Evolutionary conservation across 257 asterid genomes (phyloP), one percentile per base, ranked within the genome.

Genomic region (Pogostemon cablin): DNA sequence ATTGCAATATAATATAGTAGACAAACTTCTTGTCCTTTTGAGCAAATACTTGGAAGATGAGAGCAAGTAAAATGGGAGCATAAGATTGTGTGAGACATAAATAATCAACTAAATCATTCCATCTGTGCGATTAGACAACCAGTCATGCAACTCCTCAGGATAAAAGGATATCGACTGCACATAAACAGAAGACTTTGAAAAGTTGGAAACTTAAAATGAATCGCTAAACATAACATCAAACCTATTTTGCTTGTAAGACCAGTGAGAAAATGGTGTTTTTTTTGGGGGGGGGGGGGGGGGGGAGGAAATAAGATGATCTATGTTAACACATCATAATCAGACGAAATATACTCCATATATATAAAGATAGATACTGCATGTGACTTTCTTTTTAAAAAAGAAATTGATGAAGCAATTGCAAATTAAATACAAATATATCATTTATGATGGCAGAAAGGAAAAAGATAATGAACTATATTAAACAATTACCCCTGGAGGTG

Each of bases 401-500:
- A 52, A 49, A 37, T 48, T 8, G 65, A 47, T 39, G 55, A 32
- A 8, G 42, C 35, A 43, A 34, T 1, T 41, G 46, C n/a, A 10
- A 46, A 68, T 56, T 56, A 7, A 59, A 37, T 20, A 46, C 10
- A 37, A 57, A 69, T 56, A 37, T 42, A 59, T 57, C 6, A 20
- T 39, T 44, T 58, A 68, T 43, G 32, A 25, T 25, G 32, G 32
- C 32, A 25, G 32, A 25, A 64, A 38, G 40, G 8, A 9, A 10
- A 20, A n/a, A 46, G 15, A 4, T 37, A 62, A 11, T 32, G 15
- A 68, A 9, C 0, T 6, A 10, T 43, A 5, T 32, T 6, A 55
- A 74, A 62, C 39, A 79, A 56, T 88, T 89, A 91, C 97, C 97
- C 97, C 99, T 8, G 82, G 9, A 68, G 98, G 96, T 34, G 99